Evolutionary conservation across 2,329 filamentous ascomycete species (phyloP), one percentile per base, ranked within the genome.

Genomic region (Phaeoacremonium minimum): DNA sequence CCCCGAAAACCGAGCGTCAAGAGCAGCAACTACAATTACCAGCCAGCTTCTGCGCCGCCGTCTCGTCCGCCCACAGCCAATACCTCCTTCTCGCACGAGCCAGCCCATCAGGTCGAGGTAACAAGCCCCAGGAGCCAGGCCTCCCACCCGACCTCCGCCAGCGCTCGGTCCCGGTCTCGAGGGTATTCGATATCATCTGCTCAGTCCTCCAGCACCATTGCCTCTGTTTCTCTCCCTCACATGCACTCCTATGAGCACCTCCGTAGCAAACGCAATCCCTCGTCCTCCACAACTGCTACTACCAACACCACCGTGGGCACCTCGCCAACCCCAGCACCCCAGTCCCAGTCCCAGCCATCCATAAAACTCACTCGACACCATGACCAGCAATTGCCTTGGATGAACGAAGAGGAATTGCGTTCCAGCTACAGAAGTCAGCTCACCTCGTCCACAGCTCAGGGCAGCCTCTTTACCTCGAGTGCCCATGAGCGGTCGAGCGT

Each of bases 401-500:
- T 73, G 43, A 61, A 62, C 40, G 67, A 63, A 37, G 73, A 76
- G 38, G 73, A 76, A 52, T 58, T 69, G 19, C 67, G 75, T 22
- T 73, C 71, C 1, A 79, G 74, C 56, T 74, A 69, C 48, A 70
- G 74, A 37, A 77, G 75, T 12, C 74, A 78, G 43, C 56, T 71
- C 35, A 73, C 74, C 14, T 56, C 66, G 22, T 77, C 74, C 4
- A 74, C 73, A 5, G 63, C 66, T 17, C 73, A 72, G 19, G 89
- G 83, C 16, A 75, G 73, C 3, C 47, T 55, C 9, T 58, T 54
- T 22, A 56, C 57, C 3, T 43, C 48, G 6, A 30, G 59, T 5
- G 79, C 82, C n/a, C 94, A 87, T 2, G 87, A 91, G 53, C 75
- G 87, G 43, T 94, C 87, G 57, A 95, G 89, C 53, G 72, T 93